Conservation (phyloP, 352 stramenopile genomes). For the Pythium graminicola region DNA sequence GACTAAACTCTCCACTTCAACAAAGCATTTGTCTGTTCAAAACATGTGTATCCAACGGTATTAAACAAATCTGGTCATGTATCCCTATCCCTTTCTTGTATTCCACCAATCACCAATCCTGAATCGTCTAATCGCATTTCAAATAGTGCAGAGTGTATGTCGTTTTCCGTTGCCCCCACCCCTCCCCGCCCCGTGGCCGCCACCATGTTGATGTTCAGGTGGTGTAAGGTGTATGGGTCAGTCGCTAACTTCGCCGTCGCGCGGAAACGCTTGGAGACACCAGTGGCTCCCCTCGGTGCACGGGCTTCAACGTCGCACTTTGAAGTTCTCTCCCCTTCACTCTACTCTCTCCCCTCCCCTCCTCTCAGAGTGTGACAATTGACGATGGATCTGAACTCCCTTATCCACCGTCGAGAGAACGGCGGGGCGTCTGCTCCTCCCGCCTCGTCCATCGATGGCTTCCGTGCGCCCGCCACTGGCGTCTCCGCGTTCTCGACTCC, state of each 20-base stretch:
- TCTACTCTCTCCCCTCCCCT: not conserved
- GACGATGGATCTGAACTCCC: constrained; percentile 69
- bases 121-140: constrained; percentile 15
- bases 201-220: constrained; percentile 30
- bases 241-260: constrained; percentile 28
- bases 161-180: constrained; percentile 4
- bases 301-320: constrained; percentile 29
- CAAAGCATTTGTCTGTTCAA: constrained; percentile 22
- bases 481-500: constrained; percentile 25
- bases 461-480: constrained; percentile 23
- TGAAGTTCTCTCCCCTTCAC: constrained; percentile 17
- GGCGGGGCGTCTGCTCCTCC: not conserved
- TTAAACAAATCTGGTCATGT: constrained; percentile 3
- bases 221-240: constrained; percentile 14
- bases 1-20: constrained; percentile 41
- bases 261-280: constrained; percentile 16
- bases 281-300: constrained; percentile 21
- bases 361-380: constrained; percentile 11
- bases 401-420: constrained; percentile 39
- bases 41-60: constrained; percentile 23
- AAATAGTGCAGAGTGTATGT: constrained; percentile 12
- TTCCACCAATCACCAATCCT: constrained; percentile 10
- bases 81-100: constrained; percentile 5
- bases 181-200: not conserved
- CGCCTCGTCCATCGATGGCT: constrained; percentile 14